Conservation (phyloP, 2,329 filamentous ascomycete species). For the Calonectria pseudoturangicola region DNA sequence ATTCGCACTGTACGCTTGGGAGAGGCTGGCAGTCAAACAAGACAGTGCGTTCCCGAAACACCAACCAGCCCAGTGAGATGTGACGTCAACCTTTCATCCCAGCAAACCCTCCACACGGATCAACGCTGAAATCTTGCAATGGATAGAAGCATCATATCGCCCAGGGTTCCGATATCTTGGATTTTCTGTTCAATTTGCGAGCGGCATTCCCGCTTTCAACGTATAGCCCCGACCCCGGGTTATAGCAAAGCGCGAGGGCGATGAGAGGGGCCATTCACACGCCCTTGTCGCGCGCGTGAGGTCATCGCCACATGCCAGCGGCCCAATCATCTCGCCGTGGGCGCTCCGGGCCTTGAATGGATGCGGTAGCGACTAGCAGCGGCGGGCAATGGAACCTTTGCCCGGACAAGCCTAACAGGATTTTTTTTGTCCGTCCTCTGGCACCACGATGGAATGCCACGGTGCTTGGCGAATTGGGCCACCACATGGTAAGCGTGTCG, state of each 20-base stretch:
- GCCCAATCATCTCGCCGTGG: conserved; percentile 48
- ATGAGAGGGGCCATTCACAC: neutral
- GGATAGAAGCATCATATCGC: neutral
- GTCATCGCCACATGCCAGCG: conserved; percentile 50
- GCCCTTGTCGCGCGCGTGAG: conserved; percentile 44
- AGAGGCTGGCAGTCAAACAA: no score
- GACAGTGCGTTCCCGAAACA: conserved; percentile 42
- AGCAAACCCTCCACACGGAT: no score
- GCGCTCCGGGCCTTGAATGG: conserved; percentile 44
- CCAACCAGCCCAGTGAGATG: neutral
- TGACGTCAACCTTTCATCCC: conserved; percentile 29
- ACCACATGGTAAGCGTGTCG: neutral
- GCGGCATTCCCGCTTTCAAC: conserved; percentile 18
- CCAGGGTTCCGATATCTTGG: neutral
- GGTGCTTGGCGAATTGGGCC: conserved; percentile 24
- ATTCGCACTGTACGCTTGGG: conserved; percentile 41
- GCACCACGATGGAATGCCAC: neutral
- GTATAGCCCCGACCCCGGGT: conserved; percentile 36
- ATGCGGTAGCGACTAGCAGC: conserved; percentile 49
- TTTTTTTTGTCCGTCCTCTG: neutral
- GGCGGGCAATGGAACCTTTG: conserved; percentile 38
- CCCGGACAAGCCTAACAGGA: conserved; percentile 1
- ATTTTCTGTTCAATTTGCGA: neutral
- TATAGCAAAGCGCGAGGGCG: conserved; percentile 19
- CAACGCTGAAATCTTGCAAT: neutral